A percentile compares a stretch with the other conserved stretches of the same genome.
Evolutionary conservation across 768 basidiomycete genomes (phyloP).

Genomic region (Termitomyces sp.): DNA sequence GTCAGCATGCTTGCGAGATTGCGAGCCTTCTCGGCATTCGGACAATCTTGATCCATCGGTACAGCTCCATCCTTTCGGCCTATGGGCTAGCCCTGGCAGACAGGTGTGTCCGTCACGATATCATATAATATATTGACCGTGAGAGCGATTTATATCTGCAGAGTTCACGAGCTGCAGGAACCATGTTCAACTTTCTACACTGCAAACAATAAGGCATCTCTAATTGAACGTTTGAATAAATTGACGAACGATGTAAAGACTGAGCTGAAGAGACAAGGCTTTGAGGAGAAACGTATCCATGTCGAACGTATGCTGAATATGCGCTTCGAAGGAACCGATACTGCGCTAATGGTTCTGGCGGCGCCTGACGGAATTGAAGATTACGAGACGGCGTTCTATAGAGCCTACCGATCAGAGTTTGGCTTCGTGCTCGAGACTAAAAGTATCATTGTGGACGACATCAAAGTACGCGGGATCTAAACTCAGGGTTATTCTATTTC

Average conservation of each 20-base stretch:
- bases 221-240: conserved; percentile 65
- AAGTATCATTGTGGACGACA: conserved; percentile 81
- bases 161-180: conserved; percentile 85
- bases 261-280: conserved; percentile 79
- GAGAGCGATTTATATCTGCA: conserved; percentile 19
- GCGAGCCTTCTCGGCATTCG: conserved; percentile 82
- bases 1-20: conserved; percentile 92
- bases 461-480: conserved; percentile 55
- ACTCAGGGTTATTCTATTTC: background rate
- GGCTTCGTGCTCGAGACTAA: conserved; percentile 88
- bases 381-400: conserved; percentile 75
- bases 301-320: conserved; percentile 85
- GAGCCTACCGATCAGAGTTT: conserved; percentile 81
- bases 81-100: conserved; percentile 93
- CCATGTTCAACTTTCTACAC: conserved; percentile 81
- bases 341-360: conserved; percentile 82
- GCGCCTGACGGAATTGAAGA: conserved; percentile 58
- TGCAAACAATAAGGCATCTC: conserved; percentile 42
- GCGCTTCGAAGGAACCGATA: conserved; percentile 93
- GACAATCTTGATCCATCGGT: conserved; percentile 83
- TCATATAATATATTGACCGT: background rate
- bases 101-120: conserved; percentile 26
- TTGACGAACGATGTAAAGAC: conserved; percentile 54
- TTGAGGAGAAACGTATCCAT: conserved; percentile 63
- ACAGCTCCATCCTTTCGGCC: conserved; percentile 90